These are phyloP conservation scores for Dipteronia sinensis DNA, from an alignment of 345 rosid genomes.

Conservation along the genomic window DNA sequence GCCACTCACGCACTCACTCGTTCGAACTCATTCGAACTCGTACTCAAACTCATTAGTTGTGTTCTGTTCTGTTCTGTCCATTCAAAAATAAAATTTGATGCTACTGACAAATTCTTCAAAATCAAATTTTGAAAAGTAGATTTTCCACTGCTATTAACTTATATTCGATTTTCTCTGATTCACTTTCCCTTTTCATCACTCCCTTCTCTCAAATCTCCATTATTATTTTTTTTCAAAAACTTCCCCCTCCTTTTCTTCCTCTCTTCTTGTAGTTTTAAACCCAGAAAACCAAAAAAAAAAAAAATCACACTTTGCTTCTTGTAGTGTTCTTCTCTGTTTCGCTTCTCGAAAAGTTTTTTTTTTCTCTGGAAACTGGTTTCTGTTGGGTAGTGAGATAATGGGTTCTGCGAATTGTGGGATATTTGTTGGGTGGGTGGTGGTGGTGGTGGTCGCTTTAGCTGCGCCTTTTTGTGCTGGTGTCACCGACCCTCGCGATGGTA, in stretches of 20 bases:
- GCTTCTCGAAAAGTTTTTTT: background rate
- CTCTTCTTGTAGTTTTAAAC: background rate
- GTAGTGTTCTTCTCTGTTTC: constrained; percentile 3
- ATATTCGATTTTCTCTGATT: background rate
- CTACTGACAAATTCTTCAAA: background rate
- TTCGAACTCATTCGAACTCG: background rate
- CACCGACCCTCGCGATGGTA: constrained; percentile 76
- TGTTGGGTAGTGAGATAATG: constrained; percentile 30
- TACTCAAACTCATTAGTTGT: too few relatives aligned
- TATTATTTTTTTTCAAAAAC: background rate
- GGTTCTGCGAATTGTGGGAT: constrained; percentile 37
- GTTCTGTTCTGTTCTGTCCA: background rate
- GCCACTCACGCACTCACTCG: background rate
- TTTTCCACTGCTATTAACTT: background rate
- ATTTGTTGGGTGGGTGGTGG: constrained; percentile 38
- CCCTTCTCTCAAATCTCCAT: background rate
- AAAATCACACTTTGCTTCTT: background rate
- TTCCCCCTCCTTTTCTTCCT: background rate
- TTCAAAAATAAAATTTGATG: background rate
- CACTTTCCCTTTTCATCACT: background rate
- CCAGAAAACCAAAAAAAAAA: background rate
- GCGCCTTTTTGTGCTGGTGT: constrained; percentile 45
- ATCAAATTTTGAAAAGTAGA: background rate
- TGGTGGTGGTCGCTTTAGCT: constrained; percentile 30
- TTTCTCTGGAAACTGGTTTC: background rate